A percentile compares a stretch with the other conserved stretches of the same genome.
These are phyloP conservation scores for Thalia dealbata DNA, from an alignment of 176 grass and related monocot genomes.

Conservation along the genomic window DNA sequence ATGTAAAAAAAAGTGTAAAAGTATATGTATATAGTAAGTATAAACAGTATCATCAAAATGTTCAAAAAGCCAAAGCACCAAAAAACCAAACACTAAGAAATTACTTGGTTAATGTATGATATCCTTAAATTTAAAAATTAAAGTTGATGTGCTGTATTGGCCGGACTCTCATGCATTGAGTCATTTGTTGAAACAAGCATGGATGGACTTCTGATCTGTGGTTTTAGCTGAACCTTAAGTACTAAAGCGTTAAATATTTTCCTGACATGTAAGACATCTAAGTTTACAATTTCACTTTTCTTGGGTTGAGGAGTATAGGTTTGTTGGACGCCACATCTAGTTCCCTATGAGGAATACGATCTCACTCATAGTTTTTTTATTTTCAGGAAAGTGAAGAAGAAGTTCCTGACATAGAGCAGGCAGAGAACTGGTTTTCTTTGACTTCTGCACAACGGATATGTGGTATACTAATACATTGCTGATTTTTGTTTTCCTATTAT, in stretches of 20 bases:
- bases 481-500: slow-evolving; percentile 13
- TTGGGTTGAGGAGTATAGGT: neutral
- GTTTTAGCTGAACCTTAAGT: neutral
- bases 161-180: neutral
- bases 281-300: neutral
- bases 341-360: neutral
- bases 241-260: neutral
- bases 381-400: slow-evolving; percentile 95
- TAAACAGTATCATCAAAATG: no score
- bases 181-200: no score
- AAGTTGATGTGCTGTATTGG: neutral
- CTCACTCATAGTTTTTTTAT: slow-evolving; percentile 10
- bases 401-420: slow-evolving; percentile 88
- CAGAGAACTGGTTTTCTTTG: slow-evolving; percentile 98
- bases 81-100: no score
- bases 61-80: no score
- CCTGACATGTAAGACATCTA: neutral
- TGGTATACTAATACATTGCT: slow-evolving; percentile 37
- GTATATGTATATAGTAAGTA: no score
- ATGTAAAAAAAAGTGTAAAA: no score
- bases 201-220: no score
- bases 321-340: neutral
- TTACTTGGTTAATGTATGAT: no score
- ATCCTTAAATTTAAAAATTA: no score
- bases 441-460: slow-evolving; percentile 97